Base-by-base conservation (phyloP, 768 basidiomycete species). In the Agrocybe pediades region DNA sequence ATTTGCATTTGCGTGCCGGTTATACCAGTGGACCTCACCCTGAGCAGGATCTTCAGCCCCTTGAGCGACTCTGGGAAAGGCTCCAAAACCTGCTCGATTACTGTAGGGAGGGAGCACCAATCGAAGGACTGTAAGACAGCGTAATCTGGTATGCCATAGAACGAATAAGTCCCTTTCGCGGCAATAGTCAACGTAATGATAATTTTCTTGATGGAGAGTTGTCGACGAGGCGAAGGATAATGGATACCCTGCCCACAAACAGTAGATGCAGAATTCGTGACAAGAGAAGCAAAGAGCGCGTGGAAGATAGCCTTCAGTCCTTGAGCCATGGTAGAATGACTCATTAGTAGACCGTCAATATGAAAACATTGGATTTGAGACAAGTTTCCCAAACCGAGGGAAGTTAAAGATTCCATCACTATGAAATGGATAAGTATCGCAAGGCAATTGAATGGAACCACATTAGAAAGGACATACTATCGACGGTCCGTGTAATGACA, bases 141-240 rank as follows among this genome's bases (percentile, higher is more conserved):
- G 45, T 66, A 55, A 42, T 68, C 67, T 20, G 67, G 65, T 43
- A 70, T 54, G 9, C 70, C 69, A 45, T 66, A 65, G 53, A 65
- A 68, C 3, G 59, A 53, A 26, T 62, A 51, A 7, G 51, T 53
- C 16, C 62, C 62, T 2, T 61, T 56, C 25, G 27, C 25, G 40
- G 61, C 57, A 7, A 70, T 46, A 1, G 58, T 60, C n/a, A 68
- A 55, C 3, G 59, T 53, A 17, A 71, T 49, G 3, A 65, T 62
- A 21, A 72, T 51, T 27, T 51, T 51, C 50, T 49, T 42, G 41
- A 39, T 42, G 25, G 48, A 56, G 30, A 40, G 50, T 43, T 25
- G 51, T 43, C 30, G 30, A 36, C 43, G 6, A 16, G 42, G 21
- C 1, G 51, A 11, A 40, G 24, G 33, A 11, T n/a, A n/a, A n/a